phyloP scores from a whole-genome alignment of 2,329 filamentous ascomycete genomes.

The Trichoderma koningiopsis region DNA sequence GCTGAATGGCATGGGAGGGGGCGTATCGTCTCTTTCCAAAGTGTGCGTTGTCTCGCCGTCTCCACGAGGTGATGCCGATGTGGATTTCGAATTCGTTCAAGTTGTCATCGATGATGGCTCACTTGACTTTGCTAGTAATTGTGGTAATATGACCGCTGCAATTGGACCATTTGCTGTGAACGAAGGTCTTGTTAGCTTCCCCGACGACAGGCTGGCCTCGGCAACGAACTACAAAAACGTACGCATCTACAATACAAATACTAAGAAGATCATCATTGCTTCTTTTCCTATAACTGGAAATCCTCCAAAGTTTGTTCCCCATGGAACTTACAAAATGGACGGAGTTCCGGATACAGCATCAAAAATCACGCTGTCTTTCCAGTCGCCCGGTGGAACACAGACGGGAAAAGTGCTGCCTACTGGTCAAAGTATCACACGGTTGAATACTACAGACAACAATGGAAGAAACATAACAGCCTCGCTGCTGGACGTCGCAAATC shows the following conservation, averaged over 20 bases:
- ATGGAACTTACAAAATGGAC: background rate
- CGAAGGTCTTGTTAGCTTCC: background rate
- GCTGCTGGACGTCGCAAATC: background rate
- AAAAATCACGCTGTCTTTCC: background rate
- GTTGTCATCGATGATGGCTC: conserved; percentile 2
- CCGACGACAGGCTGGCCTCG: background rate
- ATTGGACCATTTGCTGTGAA: conserved; percentile 9
- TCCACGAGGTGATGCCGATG: background rate
- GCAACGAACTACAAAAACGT: background rate
- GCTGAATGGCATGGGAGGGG: conserved; percentile 7
- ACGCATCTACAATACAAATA: conserved; percentile 10
- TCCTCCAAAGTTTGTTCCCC: background rate
- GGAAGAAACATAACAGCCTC: background rate
- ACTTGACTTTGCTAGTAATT: conserved; percentile 2
- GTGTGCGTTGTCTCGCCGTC: conserved; percentile 11
- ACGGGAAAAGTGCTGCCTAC: background rate
- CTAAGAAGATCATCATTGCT: background rate
- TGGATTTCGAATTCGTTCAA: conserved; percentile 5
- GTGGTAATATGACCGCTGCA: background rate
- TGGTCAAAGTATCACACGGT: background rate
- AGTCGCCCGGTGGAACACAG: background rate
- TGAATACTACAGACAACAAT: background rate
- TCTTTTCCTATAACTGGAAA: background rate
- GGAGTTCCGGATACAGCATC: conserved; percentile 8
- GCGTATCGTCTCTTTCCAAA: conserved; percentile 5